These are phyloP conservation scores for Gracilaria vermiculophylla DNA, from an alignment of 23 red algal genomes.

Conservation along the genomic window DNA sequence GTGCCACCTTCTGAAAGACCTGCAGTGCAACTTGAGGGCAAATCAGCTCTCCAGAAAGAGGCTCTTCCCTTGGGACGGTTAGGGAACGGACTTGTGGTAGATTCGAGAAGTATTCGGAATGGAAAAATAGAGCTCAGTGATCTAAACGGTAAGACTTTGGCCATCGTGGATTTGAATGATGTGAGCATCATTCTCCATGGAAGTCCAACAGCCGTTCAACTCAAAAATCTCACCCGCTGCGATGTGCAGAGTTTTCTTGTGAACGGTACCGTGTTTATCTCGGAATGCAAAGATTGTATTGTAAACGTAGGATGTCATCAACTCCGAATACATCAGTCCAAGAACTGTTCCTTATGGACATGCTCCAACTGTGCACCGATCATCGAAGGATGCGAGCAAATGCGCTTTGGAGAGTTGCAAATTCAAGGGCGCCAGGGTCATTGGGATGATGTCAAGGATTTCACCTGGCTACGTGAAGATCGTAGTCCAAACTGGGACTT, in stretches of 20 bases:
- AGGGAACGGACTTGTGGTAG: background rate
- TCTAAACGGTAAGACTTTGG: background rate
- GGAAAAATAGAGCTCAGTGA: background rate
- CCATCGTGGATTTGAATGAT: background rate
- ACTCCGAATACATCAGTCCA: conserved; percentile 2
- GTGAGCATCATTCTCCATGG: background rate
- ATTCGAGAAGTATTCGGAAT: conserved; percentile 1
- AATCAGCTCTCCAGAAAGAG: background rate
- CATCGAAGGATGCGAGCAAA: background rate
- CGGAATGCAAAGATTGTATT: background rate
- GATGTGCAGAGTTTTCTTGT: background rate
- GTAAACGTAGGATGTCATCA: background rate
- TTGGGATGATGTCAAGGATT: conserved; percentile 23
- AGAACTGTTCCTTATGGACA: background rate
- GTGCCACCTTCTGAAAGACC: background rate
- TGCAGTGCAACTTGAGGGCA: background rate
- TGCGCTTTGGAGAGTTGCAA: conserved; percentile 4
- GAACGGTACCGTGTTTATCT: background rate
- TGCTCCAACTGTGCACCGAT: background rate
- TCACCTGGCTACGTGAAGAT: conserved; percentile 7
- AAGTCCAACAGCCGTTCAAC: background rate
- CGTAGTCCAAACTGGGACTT: conserved; percentile 1
- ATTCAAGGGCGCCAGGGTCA: background rate
- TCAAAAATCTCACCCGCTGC: conserved; percentile 2
- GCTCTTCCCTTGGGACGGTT: background rate